Conservation (phyloP, 306 rosid species). For the Vigna radiata region DNA sequence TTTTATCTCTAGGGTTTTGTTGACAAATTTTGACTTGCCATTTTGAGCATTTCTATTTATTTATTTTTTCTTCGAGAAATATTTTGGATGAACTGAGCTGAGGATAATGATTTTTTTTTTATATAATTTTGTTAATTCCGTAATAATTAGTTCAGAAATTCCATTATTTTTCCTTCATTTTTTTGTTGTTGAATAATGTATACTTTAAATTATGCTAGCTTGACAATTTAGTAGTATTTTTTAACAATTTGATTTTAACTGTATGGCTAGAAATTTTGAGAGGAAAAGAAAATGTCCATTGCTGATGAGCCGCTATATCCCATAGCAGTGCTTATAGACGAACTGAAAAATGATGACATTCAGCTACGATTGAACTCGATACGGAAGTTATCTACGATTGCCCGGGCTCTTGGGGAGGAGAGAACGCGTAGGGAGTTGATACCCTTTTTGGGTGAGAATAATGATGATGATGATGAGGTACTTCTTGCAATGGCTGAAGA, state of each 20-base stretch:
- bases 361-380: constrained; percentile 85
- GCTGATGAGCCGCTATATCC: constrained; percentile 84
- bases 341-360: constrained; percentile 85
- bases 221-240: constrained; percentile 7
- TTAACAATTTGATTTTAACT: constrained; percentile 25
- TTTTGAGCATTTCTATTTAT: background rate
- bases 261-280: constrained; percentile 43
- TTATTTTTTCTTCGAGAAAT: background rate
- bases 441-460: constrained; percentile 83
- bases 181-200: background rate
- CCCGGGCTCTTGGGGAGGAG: constrained; percentile 88
- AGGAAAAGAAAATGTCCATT: constrained; percentile 59
- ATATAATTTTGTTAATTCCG: background rate
- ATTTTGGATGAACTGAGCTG: constrained; percentile 1
- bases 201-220: background rate
- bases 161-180: no score
- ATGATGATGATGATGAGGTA: constrained; percentile 85
- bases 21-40: constrained; percentile 32
- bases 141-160: background rate
- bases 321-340: constrained; percentile 82
- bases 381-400: constrained; percentile 81
- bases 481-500: constrained; percentile 91
- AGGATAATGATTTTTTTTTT: background rate
- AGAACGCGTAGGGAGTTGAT: constrained; percentile 79
- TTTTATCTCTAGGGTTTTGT: constrained; percentile 51